These are phyloP conservation scores for Dittrichia graveolens DNA, from an alignment of 129 eudicot species.

Conservation along the genomic window DNA sequence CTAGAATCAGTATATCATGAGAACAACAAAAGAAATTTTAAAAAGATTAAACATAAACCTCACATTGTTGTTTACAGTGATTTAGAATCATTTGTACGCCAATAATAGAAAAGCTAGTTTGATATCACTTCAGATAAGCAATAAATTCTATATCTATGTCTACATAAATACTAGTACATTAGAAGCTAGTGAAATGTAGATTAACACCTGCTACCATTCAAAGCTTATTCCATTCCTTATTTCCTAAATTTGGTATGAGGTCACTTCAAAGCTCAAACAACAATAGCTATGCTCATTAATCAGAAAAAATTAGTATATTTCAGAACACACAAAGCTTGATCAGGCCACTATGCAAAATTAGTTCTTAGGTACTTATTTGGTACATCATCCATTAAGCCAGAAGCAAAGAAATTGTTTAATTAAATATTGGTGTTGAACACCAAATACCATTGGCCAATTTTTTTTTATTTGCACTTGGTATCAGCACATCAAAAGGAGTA, in stretches of 20 bases:
- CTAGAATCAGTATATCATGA: too few species aligned
- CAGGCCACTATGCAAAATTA: background rate
- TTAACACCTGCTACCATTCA: too few species aligned
- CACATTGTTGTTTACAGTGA: background rate
- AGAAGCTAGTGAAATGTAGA: too few species aligned
- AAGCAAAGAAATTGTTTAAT: background rate
- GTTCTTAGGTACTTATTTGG: background rate
- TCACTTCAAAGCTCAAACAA: background rate
- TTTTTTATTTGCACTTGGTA: background rate
- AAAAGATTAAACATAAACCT: background rate
- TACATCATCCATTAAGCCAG: too few species aligned
- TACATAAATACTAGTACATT: too few species aligned
- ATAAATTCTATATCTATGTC: background rate
- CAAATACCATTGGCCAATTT: background rate
- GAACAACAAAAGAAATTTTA: background rate
- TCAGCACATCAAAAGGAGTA: constrained; percentile 8
- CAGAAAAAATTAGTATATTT: background rate
- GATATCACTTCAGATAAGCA: background rate
- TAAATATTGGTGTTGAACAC: background rate
- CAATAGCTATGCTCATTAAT: background rate
- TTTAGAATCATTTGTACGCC: background rate
- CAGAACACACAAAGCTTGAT: background rate
- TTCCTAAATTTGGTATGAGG: too few species aligned
- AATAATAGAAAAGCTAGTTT: background rate
- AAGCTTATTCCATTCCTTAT: too few species aligned